A percentile compares a stretch with the other conserved stretches of the same genome.
Evolutionary conservation across 2,329 filamentous ascomycete species (phyloP).

Genomic region (Epichloe baconii): DNA sequence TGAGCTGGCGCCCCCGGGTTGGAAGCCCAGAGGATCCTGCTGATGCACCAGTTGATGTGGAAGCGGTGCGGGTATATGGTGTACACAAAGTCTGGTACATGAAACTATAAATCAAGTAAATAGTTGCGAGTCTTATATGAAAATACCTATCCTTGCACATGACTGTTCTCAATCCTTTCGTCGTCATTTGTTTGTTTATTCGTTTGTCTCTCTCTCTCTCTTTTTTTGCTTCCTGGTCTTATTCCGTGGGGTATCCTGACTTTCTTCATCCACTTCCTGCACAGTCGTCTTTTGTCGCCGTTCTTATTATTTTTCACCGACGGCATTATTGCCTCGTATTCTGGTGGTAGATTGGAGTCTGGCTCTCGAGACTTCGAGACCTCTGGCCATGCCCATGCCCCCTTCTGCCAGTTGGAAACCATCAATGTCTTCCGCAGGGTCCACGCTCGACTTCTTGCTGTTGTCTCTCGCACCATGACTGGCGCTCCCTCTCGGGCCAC

Average conservation of each 20-base stretch:
- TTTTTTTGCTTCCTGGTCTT: too few species aligned
- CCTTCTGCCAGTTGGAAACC: not conserved
- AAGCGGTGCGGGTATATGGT: not conserved
- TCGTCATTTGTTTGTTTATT: too few species aligned
- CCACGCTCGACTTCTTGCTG: not conserved
- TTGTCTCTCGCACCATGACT: not conserved
- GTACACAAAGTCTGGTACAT: too few species aligned
- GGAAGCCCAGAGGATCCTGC: not conserved
- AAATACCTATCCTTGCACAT: too few species aligned
- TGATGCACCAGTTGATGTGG: not conserved
- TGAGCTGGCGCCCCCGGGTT: not conserved
- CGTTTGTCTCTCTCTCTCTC: too few species aligned
- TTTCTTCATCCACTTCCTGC: not conserved
- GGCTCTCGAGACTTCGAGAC: not conserved
- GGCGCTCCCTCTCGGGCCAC: not conserved
- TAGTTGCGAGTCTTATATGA: too few species aligned
- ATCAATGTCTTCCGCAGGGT: not conserved
- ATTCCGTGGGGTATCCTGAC: too few species aligned
- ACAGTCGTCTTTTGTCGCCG: not conserved
- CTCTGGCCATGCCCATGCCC: not conserved
- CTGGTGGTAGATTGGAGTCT: not conserved
- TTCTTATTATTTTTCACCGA: not conserved
- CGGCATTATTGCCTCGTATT: not conserved
- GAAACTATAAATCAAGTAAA: too few species aligned
- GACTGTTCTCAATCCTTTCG: too few species aligned